phyloP scores from a whole-genome alignment of 2,329 filamentous ascomycete species.

The Juglanconis oblonga region DNA sequence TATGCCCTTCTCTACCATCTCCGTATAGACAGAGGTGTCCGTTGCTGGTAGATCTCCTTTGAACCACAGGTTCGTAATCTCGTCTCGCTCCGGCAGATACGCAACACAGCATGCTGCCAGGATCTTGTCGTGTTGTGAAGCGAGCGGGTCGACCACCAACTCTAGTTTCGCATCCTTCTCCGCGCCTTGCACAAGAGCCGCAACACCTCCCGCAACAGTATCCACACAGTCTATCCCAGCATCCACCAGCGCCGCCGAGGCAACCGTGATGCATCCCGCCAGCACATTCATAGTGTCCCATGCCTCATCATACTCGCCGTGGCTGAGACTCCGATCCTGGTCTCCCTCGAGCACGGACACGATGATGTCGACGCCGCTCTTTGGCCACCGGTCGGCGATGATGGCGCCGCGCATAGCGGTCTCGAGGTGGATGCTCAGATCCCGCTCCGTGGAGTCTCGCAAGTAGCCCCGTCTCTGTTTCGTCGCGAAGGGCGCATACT shows the following conservation, averaged over 20 bases:
- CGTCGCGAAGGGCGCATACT: constrained; percentile 93
- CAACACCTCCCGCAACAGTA: constrained; percentile 83
- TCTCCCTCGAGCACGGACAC: constrained; percentile 93
- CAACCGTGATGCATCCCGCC: constrained; percentile 88
- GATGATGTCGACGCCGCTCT: constrained; percentile 93
- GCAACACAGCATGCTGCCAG: constrained; percentile 84
- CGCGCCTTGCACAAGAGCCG: constrained; percentile 63
- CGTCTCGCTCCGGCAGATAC: constrained; percentile 81
- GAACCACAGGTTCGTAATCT: constrained; percentile 92
- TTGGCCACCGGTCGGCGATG: constrained; percentile 95
- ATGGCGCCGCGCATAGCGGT: constrained; percentile 85
- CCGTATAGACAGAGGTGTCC: constrained; percentile 37
- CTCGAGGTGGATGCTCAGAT: constrained; percentile 87
- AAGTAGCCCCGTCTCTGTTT: constrained; percentile 79
- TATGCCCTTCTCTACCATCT: constrained; percentile 39
- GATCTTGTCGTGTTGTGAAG: constrained; percentile 74
- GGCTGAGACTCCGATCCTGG: constrained; percentile 61
- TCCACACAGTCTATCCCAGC: constrained; percentile 96
- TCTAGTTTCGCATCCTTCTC: constrained; percentile 31
- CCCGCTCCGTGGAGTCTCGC: constrained; percentile 80
- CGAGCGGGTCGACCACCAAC: constrained; percentile 76
- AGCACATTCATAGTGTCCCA: constrained; percentile 93
- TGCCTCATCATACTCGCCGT: constrained; percentile 55
- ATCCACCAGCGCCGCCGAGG: constrained; percentile 87
- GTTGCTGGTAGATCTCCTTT: constrained; percentile 63